Percentiles rank a stretch among this genome's conserved stretches.
Conservation (phyloP, 73 alveolate species). For the Paramecium tetraurelia region DNA sequence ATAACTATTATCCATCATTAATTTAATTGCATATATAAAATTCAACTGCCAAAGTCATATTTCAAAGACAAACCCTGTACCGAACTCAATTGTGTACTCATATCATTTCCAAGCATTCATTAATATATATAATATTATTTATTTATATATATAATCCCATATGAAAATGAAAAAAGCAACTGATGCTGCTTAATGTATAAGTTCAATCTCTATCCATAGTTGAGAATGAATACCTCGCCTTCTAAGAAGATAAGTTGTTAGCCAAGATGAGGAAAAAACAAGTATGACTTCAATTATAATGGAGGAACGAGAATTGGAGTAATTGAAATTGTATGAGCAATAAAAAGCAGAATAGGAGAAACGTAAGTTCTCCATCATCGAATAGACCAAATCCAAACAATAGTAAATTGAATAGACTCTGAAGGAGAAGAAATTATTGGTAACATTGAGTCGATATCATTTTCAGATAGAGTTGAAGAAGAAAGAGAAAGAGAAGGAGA, state of each 20-base stretch:
- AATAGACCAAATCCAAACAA: background rate
- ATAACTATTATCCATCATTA: slow-evolving; percentile 27
- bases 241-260: background rate
- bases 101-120: background rate
- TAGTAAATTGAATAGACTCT: background rate
- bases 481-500: background rate
- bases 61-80: background rate
- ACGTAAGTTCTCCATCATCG: background rate
- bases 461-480: background rate
- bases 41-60: background rate
- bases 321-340: background rate
- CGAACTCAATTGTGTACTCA: background rate
- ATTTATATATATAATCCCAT: background rate
- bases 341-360: background rate
- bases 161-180: background rate
- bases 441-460: background rate
- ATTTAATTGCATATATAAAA: background rate
- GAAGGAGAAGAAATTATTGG: background rate
- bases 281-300: background rate
- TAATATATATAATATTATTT: background rate
- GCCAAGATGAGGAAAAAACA: background rate
- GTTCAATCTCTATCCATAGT: background rate
- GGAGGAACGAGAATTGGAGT: slow-evolving; percentile 1
- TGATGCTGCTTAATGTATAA: background rate
- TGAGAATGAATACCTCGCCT: background rate